Conservation (phyloP, 768 basidiomycete species). For the Phylloporus scabripes region DNA sequence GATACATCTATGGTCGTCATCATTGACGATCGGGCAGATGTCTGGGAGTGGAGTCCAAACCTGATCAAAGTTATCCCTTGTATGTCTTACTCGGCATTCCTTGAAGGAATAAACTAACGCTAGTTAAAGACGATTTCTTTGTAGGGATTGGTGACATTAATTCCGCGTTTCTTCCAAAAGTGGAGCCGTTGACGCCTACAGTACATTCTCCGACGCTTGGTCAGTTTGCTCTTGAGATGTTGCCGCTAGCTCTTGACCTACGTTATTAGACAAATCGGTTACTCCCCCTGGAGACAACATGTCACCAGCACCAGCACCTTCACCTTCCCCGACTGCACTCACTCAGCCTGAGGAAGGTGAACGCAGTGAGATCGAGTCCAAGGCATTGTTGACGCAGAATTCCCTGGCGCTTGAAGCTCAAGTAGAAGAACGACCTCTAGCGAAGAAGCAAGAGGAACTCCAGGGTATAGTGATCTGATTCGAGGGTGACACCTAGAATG, state of each 20-base stretch:
- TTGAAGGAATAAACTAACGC: not conserved
- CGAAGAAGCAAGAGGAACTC: slow-evolving; percentile 80
- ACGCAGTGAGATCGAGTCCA: slow-evolving; percentile 40
- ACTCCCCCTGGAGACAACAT: slow-evolving; percentile 16
- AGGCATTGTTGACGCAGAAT: slow-evolving; percentile 62
- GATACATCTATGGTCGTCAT: slow-evolving; percentile 99
- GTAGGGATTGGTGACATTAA: slow-evolving; percentile 98
- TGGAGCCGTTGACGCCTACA: slow-evolving; percentile 40
- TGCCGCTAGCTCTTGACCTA: not conserved
- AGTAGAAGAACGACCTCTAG: slow-evolving; percentile 79
- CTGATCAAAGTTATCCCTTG: slow-evolving; percentile 96
- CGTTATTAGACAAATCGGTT: slow-evolving; percentile 18
- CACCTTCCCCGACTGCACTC: slow-evolving; percentile 11
- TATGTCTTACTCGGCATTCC: slow-evolving; percentile 33
- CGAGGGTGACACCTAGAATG: not conserved
- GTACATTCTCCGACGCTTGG: slow-evolving; percentile 21
- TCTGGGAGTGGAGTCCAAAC: slow-evolving; percentile 98
- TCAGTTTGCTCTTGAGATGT: slow-evolving; percentile 8
- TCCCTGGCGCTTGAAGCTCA: slow-evolving; percentile 77
- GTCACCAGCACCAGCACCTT: slow-evolving; percentile 7
- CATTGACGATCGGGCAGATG: slow-evolving; percentile 96
- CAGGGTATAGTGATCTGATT: slow-evolving; percentile 39
- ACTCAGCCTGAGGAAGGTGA: slow-evolving; percentile 38
- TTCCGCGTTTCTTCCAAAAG: slow-evolving; percentile 84
- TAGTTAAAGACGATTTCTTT: slow-evolving; percentile 84